Evolutionary conservation across 306 rosid species (phyloP).

Genomic region (Sphenostylis stenocarpa): DNA sequence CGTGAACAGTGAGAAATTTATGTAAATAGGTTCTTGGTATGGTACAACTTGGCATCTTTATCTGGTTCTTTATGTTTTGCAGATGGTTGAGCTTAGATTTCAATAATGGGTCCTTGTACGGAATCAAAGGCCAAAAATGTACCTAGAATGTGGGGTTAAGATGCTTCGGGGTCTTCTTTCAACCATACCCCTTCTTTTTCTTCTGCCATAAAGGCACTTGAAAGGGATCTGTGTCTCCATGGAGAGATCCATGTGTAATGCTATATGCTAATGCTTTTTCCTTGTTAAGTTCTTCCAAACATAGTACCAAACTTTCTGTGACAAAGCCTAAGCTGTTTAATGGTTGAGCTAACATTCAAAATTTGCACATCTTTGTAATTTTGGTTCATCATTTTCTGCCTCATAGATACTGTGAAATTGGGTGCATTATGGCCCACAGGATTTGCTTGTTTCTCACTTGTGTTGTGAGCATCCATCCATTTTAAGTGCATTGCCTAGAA

Average conservation of each 20-base stretch:
- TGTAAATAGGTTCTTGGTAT: neutral
- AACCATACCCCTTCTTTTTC: neutral
- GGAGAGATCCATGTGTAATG: constrained; percentile 49
- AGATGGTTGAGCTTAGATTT: constrained; percentile 48
- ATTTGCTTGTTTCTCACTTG: constrained; percentile 39
- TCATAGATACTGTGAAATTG: constrained; percentile 22
- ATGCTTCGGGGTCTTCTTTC: constrained; percentile 31
- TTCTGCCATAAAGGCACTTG: constrained; percentile 25
- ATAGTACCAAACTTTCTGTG: constrained; percentile 29
- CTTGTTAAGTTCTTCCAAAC: constrained; percentile 31
- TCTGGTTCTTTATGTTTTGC: constrained; percentile 39
- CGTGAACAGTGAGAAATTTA: neutral
- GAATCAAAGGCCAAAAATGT: constrained; percentile 48
- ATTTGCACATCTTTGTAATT: constrained; percentile 11
- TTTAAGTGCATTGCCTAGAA: neutral
- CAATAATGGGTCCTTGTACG: constrained; percentile 35
- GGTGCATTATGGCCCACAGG: constrained; percentile 45
- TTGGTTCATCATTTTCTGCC: constrained; percentile 7
- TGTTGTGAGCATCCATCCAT: constrained; percentile 1
- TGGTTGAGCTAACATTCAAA: constrained; percentile 24
- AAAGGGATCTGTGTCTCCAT: constrained; percentile 36
- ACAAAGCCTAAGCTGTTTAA: constrained; percentile 29
- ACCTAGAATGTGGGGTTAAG: constrained; percentile 40
- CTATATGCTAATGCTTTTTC: constrained; percentile 27
- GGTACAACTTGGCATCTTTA: neutral